Evolutionary conservation across 371 early-diverging fungal genomes (phyloP).

Genomic region (Phascolomyces articulosus): DNA sequence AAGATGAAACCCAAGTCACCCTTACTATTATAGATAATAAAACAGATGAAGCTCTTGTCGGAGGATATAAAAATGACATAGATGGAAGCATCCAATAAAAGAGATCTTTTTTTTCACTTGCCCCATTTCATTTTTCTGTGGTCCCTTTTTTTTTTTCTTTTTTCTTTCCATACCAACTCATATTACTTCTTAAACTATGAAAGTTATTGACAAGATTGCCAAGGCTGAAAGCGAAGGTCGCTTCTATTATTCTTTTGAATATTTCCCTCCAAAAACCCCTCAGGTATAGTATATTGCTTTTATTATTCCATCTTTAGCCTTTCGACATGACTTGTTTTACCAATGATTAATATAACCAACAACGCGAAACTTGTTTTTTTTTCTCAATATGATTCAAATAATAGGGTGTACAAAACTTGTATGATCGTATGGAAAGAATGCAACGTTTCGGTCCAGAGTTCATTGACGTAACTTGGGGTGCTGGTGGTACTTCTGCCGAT

Average conservation of each 20-base stretch:
- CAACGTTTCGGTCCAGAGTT: conserved; percentile 91
- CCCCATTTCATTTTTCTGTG: neutral
- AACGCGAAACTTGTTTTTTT: neutral
- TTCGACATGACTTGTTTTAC: neutral
- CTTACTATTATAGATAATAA: too few relatives aligned
- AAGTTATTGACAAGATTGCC: conserved; percentile 76
- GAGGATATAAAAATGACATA: too few relatives aligned
- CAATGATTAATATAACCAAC: too few relatives aligned
- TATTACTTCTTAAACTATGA: conserved; percentile 43
- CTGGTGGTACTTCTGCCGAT: conserved; percentile 91
- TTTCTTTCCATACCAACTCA: neutral
- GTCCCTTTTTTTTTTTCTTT: neutral
- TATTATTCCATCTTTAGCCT: neutral
- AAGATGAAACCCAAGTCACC: too few relatives aligned
- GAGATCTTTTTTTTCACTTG: neutral
- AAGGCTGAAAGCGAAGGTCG: conserved; percentile 73
- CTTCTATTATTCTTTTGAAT: conserved; percentile 91
- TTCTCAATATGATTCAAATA: neutral
- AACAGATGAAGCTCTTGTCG: too few relatives aligned
- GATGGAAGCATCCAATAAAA: neutral
- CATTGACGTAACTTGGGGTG: conserved; percentile 96
- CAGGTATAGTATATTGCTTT: conserved; percentile 45
- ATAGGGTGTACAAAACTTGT: conserved; percentile 76
- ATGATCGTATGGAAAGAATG: conserved; percentile 89
- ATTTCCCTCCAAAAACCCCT: conserved; percentile 95